Base-by-base conservation (phyloP, 2,329 filamentous ascomycete genomes). In the Aspergillus pseudoterreus region DNA sequence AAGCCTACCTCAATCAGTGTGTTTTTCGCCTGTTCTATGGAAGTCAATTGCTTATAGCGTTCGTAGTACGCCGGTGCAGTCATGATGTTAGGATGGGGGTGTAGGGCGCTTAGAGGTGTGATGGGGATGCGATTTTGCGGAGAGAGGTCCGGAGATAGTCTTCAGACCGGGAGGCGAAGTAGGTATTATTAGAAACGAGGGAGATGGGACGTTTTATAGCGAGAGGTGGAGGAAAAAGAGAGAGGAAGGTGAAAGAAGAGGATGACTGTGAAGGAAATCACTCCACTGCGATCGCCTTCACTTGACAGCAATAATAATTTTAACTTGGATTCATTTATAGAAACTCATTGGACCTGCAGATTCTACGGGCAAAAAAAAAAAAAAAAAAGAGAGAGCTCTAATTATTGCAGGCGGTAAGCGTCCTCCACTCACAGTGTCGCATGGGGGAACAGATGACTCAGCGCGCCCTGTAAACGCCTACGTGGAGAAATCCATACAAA, bases 11-110 rank as follows among this genome's bases (percentile, higher is more conserved):
- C 73, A 54, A 78, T 78, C 42, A 78, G 65, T 46, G 69, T 67
- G 60, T 78, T 74, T 57, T 77, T 78, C 49, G 70, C 69, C 43
- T 76, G 67, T 56, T 78, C 76, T 51, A 75, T 60, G 24, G 67
- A 61, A 49, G 70, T 70, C 49, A 78, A 56, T 52, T 73, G 68
- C 53, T 73, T 70, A 65, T 74, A 77, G 59, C 75, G 73, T 53
- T 75, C 67, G 36, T 69, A 59, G 53, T 68, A 71, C 46, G 63
- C 64, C 45, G 63, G 61, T 38, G 67, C 62, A 38, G 65, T 63
- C 62, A 71, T 67, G 49, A 53, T 63, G 50, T 59, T 64, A 45
- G 48, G 41, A 51, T 48, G 49, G 38, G 38, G 30, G 19, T 45
- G 41, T 45, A 32, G 33, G 38, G 36, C 33, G 44, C 27, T 30